These are phyloP conservation scores for Scutellaria minor DNA, from an alignment of 257 asterid species.

Conservation along the genomic window DNA sequence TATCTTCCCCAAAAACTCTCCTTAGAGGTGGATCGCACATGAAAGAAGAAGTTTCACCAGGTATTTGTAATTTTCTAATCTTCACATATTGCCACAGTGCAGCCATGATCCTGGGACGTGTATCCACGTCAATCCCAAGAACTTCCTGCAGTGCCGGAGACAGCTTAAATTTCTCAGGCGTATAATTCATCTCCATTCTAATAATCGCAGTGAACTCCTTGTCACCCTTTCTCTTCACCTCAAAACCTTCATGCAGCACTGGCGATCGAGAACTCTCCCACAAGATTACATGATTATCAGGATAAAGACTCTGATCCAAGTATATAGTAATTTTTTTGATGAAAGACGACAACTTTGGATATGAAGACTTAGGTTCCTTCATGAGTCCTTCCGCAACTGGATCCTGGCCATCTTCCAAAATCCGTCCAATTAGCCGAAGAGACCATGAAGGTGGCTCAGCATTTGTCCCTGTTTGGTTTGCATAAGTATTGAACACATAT, in stretches of 20 bases:
- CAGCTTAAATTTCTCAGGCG: slow-evolving; percentile 72
- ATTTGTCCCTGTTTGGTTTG: slow-evolving; percentile 45
- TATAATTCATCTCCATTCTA: slow-evolving; percentile 83
- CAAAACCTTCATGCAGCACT: slow-evolving; percentile 77
- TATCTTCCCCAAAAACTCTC: slow-evolving; percentile 88
- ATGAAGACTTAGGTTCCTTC: slow-evolving; percentile 38
- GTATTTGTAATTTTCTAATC: slow-evolving; percentile 66
- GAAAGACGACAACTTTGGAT: slow-evolving; percentile 76
- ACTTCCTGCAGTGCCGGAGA: slow-evolving; percentile 78
- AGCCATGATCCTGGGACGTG: slow-evolving; percentile 66
- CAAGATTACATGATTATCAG: slow-evolving; percentile 82
- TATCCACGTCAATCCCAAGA: slow-evolving; percentile 85
- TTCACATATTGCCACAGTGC: slow-evolving; percentile 88
- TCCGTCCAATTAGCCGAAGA: slow-evolving; percentile 70
- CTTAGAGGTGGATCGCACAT: slow-evolving; percentile 73
- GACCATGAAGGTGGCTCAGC: slow-evolving; percentile 79
- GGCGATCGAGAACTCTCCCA: slow-evolving; percentile 90
- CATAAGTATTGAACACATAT: slow-evolving; percentile 47
- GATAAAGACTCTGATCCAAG: slow-evolving; percentile 81
- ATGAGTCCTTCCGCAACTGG: slow-evolving; percentile 44
- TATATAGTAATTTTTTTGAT: slow-evolving; percentile 82
- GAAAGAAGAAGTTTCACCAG: slow-evolving; percentile 71
- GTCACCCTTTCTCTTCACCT: slow-evolving; percentile 88
- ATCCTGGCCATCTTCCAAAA: slow-evolving; percentile 67
- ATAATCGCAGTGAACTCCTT: slow-evolving; percentile 85